phyloP scores from a whole-genome alignment of 2,329 filamentous ascomycete species.

The Rhynchosporium graminicola region DNA sequence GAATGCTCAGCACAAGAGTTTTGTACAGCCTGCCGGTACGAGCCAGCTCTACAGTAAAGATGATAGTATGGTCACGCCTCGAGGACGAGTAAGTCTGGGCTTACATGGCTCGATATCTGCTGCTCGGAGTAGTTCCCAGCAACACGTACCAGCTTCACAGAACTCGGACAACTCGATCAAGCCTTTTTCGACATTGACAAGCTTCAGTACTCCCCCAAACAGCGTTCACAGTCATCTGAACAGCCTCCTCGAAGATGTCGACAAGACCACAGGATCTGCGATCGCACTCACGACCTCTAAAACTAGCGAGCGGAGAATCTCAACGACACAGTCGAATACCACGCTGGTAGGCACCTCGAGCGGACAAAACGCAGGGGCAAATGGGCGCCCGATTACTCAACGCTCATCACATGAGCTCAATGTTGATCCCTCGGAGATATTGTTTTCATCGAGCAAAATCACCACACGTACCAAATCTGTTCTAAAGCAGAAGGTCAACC shows the following conservation, averaged over 20 bases:
- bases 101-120: neutral
- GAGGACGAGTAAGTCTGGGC: neutral
- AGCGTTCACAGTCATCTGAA: neutral
- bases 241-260: neutral
- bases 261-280: neutral
- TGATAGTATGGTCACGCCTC: slow-evolving; percentile 1
- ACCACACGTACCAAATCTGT: slow-evolving; percentile 17
- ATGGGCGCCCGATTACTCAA: neutral
- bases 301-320: no score
- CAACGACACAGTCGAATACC: neutral
- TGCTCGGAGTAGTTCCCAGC: neutral
- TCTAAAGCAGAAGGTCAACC: slow-evolving; percentile 12
- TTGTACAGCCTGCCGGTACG: neutral
- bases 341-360: neutral
- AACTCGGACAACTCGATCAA: slow-evolving; percentile 1
- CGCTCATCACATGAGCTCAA: neutral
- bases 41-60: neutral
- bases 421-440: neutral
- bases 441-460: neutral
- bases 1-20: neutral
- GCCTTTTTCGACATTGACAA: slow-evolving; percentile 15
- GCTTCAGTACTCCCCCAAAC: slow-evolving; percentile 15
- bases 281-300: neutral
- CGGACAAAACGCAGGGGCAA: neutral
- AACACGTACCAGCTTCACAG: neutral